Evolutionary conservation across 202 grass and related monocot genomes (phyloP).

Genomic region (Brachypodium distachyon): DNA sequence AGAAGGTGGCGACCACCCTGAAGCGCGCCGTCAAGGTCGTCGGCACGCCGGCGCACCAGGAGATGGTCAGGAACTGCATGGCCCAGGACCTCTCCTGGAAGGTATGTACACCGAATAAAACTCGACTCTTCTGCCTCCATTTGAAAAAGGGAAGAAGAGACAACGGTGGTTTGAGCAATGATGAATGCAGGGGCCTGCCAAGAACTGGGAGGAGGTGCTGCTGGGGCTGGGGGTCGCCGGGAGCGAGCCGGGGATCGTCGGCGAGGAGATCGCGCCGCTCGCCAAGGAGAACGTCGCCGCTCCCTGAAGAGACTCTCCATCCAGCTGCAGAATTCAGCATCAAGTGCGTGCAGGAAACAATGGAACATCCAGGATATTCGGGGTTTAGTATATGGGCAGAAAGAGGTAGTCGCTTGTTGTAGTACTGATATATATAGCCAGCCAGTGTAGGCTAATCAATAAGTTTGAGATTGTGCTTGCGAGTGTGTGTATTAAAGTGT

Average conservation of each 20-base stretch:
- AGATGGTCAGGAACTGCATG: slow-evolving; percentile 94
- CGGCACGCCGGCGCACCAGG: slow-evolving; percentile 42
- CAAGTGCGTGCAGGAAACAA: too few relatives aligned
- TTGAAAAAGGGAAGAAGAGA: too few relatives aligned
- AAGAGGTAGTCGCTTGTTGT: not conserved
- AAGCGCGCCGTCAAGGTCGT: slow-evolving; percentile 54
- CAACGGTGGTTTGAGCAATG: not conserved
- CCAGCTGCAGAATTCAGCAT: not conserved
- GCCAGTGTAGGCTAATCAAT: not conserved
- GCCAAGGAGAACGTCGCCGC: slow-evolving; percentile 68
- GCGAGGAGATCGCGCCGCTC: slow-evolving; percentile 78
- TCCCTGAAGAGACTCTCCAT: slow-evolving; percentile 35
- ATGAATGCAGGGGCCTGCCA: slow-evolving; percentile 46
- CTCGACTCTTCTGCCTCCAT: too few relatives aligned
- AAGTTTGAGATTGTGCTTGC: not conserved
- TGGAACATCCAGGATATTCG: not conserved
- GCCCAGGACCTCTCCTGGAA: slow-evolving; percentile 92
- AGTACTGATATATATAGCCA: not conserved
- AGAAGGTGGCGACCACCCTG: slow-evolving; percentile 50
- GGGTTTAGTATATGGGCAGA: not conserved
- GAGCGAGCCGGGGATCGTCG: slow-evolving; percentile 48
- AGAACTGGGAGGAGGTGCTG: slow-evolving; percentile 71
- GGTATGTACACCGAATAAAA: too few relatives aligned
- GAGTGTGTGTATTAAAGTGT: not conserved
- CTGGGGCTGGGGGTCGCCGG: slow-evolving; percentile 53